Conservation (phyloP, 306 rosid genomes). For the Dryas alaskensis region DNA sequence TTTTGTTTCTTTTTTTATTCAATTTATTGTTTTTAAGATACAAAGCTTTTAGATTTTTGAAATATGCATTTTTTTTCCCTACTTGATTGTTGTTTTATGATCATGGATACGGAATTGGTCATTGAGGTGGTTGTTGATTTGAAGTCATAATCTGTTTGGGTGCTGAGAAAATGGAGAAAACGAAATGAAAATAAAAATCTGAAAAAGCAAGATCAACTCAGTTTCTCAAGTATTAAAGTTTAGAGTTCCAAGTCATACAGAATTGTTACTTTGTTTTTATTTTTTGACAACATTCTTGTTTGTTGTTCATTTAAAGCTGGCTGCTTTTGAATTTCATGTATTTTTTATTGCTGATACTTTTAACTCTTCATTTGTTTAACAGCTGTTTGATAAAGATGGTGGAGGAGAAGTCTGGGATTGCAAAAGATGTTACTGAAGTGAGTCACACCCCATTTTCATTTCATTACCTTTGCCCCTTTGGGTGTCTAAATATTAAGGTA, state of each 20-base stretch:
- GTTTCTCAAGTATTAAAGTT: not conserved
- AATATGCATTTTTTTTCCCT: not conserved
- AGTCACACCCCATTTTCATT: slow-evolving; percentile 25
- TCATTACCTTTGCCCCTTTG: not conserved
- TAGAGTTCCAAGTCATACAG: not conserved
- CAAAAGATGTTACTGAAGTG: slow-evolving; percentile 84
- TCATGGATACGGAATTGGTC: not conserved
- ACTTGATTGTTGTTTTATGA: not conserved
- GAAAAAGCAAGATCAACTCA: not conserved
- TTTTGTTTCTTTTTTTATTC: too few relatives aligned
- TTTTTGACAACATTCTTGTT: too few relatives aligned
- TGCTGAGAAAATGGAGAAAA: slow-evolving; percentile 10
- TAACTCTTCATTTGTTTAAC: slow-evolving; percentile 23
- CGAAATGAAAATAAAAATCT: not conserved
- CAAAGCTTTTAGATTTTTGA: not conserved
- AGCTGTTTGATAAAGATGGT: slow-evolving; percentile 55
- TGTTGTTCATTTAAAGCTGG: not conserved
- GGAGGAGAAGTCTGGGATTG: slow-evolving; percentile 62
- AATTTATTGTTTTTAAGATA: not conserved
- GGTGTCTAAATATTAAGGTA: not conserved
- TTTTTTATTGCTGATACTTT: not conserved
- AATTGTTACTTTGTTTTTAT: not conserved
- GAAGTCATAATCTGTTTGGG: not conserved
- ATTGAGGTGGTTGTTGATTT: not conserved
- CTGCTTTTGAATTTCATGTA: slow-evolving; percentile 10